Evolutionary conservation across 192 early-diverging fungal species (phyloP), one percentile per base, ranked within the genome.

Genomic region (Paraglomus occultum): DNA sequence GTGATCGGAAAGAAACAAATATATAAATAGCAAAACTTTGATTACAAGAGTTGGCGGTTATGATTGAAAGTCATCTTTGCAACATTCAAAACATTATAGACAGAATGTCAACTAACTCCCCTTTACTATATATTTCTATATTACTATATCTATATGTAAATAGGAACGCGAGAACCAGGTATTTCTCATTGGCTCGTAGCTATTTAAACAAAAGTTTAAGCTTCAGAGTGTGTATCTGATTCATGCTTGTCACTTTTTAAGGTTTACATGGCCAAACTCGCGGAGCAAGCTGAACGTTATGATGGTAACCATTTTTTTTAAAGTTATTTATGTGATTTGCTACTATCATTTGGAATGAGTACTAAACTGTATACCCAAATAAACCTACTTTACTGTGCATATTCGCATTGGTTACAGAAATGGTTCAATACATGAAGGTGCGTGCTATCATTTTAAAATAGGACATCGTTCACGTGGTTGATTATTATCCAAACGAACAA

Each of bases 261-360:
- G 80, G 96, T 95, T 70, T 98, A 95, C 89, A 94, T 95, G 93
- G 95, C 95, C 85, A 96, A 96, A 89, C 90, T 98, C 76, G 90
- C 95, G 74, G 96, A 98, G 84, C 96, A 98, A 81, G 92, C 93
- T 61, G 94, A 95, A 83, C 87, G 94, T 71, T 95, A 95, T 79
- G 93, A 94, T 74, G 93, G 92, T 93, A 85, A 74, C 18, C 5
- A 12, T 55, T 20, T 59, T 38, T 18, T 65, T n/a, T 50, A 14
- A 50, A 11, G 31, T 49, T 50, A 6, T 4, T n/a, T 51, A 1
- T n/a, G 9, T 51, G 49, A 40, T 4, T 8, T 51, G 31, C 50
- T 22, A 51, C 10, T 50, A 40, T 51, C 3, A 51, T 49, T 50
- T 39, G 58, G 18, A 6, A 2, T 22, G 8, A 54, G n/a, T 15